Conservation (phyloP, 306 rosid species). For the Rosa persica region DNA sequence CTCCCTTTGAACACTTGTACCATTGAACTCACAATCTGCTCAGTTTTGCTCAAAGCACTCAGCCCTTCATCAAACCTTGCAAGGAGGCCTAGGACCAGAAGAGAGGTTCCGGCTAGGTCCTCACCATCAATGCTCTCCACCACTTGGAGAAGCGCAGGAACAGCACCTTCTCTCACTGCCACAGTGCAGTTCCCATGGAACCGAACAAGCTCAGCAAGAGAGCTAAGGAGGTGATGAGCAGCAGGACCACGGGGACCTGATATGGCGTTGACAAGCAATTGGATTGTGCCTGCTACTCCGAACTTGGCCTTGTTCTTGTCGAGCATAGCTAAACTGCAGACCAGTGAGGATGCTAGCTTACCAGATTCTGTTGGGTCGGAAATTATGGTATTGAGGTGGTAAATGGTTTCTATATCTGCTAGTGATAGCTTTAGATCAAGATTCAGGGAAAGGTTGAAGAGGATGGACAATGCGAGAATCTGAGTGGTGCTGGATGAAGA, state of each 20-base stretch:
- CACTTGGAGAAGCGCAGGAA: constrained; percentile 42
- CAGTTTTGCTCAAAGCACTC: constrained; percentile 47
- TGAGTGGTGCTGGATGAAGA: constrained; percentile 49
- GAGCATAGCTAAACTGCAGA: constrained; percentile 77
- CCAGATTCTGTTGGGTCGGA: constrained; percentile 38
- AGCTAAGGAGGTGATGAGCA: constrained; percentile 57
- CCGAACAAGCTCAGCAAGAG: constrained; percentile 71
- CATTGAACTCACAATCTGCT: constrained; percentile 44
- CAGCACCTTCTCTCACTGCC: constrained; percentile 64
- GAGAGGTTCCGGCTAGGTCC: constrained; percentile 63
- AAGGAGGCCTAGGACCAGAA: constrained; percentile 52
- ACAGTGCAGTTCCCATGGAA: constrained; percentile 81
- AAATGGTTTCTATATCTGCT: constrained; percentile 57
- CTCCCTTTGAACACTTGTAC: constrained; percentile 56
- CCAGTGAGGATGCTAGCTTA: constrained; percentile 54
- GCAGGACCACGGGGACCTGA: constrained; percentile 30
- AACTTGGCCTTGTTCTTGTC: constrained; percentile 88
- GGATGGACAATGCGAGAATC: constrained; percentile 56
- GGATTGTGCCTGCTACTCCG: constrained; percentile 75
- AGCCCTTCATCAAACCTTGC: constrained; percentile 77
- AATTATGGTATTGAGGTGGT: constrained; percentile 56
- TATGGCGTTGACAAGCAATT: constrained; percentile 47
- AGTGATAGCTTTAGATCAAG: constrained; percentile 62
- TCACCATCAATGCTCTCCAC: constrained; percentile 39
- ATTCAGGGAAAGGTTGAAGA: constrained; percentile 83